Base-by-base conservation (phyloP, 164 flowering plant species). In the Berberis thunbergii region DNA sequence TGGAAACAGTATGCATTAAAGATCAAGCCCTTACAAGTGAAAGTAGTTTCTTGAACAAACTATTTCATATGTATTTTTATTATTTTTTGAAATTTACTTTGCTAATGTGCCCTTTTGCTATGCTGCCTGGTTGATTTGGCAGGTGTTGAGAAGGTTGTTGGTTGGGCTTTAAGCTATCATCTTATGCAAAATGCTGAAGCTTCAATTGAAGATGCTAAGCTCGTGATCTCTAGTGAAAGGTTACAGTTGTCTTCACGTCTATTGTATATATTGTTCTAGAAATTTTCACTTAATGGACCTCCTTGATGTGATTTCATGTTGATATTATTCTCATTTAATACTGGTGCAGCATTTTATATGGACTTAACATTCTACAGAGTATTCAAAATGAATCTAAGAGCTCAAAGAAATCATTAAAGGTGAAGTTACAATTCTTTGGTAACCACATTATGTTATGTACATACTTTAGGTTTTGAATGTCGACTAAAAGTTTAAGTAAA, bases 151-250 rank as follows among this genome's bases (percentile, higher is more conserved):
- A 88, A 85, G 79, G 66, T 90, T 10, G 73, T 86, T 42, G 94
- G 97, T 26, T 93, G 98, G 98, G 96, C 96, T 56, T 52, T 88
- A 43, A 83, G 91, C 75, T 72, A 82, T 75, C 92, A 88, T 67
- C 76, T 84, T 43, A 90, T 88, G 98, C 78, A 83, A 26, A 69
- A 67, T 70, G 61, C 81, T 60, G 80, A 81, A 42, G 69, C 68
- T 46, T n/a, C 65, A 3, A 64, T 63, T 5, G 74, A 74, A 74
- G 94, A 84, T 76, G 54, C 82, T 5, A 93, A 90, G 74, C 79
- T 84, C 63, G 75, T 75, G 48, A 67, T 93, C 43, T 81, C 92
- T 12, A 66, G 77, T 58, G 96, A 90, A 68, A 93, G 97, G 98
- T 93, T 58, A 4, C 41, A 26, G 26, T 41, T 1, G 10, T 57